Evolutionary conservation across 345 rosid genomes (phyloP), one percentile per base, ranked within the genome.

Genomic region (Adansonia digitata): DNA sequence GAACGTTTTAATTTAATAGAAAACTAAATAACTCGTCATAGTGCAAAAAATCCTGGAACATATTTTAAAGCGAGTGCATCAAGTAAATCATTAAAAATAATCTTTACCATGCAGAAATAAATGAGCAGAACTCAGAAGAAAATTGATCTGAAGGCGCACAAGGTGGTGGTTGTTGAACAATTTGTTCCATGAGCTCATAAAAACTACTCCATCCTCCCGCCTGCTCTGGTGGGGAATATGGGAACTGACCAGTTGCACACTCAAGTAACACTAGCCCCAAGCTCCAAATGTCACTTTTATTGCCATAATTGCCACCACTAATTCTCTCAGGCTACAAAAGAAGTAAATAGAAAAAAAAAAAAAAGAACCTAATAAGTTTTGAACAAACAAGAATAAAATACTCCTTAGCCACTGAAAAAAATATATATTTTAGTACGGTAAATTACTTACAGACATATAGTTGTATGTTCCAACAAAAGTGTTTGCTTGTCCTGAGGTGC

Each of bases 211-310:
- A 92, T 39, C 89, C 89, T 79, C 85, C 88, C 74, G 60, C 85
- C 81, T 83, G 82, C 52, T 80, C 85, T 0, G 92, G 91, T 27
- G 97, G 97, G 26, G 86, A 75, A 84, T 88, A 91, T 7, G 98
- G 98, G 76, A 94, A 94, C 35, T 80, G 75, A 43, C 93, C 97
- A 9, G 91, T 92, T 59, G 98, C 98, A 61, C 96, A 92, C 79
- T 95, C 96, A 67, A 95, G 89, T 78, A 92, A 80, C 27, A 91
- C 90, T 74, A 95, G 80, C 5, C 99, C 99, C 73, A 95, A 83
- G 85, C 99, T 92, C 98, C 99, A 95, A 80, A 95, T 92, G 77
- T 94, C 98, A 82, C 98, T 94, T 83, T 88, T 92, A 43, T 77
- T 81, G 64, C 89, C 85, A 73, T 92, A 83, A 24, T 69, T 69